A percentile compares a stretch with the other conserved stretches of the same genome.
These are phyloP conservation scores for Lachancea lanzarotensis DNA, from an alignment of 805 yeast genomes.

Conservation along the genomic window DNA sequence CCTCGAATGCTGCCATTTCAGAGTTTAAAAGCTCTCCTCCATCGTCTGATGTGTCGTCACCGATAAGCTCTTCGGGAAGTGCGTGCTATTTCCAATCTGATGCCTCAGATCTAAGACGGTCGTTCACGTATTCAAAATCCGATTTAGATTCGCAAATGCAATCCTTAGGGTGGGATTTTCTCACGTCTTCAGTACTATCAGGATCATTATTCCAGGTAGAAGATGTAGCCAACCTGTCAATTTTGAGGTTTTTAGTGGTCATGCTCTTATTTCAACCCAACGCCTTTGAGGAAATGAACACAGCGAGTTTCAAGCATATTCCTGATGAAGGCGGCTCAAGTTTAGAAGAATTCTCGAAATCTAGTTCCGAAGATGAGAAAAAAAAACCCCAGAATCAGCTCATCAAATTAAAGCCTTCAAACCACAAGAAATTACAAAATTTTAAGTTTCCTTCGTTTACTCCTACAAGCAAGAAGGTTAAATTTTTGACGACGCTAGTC, in stretches of 20 bases:
- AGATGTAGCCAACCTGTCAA: slow-evolving; percentile 24
- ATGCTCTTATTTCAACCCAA: slow-evolving; percentile 25
- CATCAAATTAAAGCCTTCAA: slow-evolving; percentile 1
- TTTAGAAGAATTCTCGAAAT: slow-evolving; percentile 1
- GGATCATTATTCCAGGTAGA: slow-evolving; percentile 14
- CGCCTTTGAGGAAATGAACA: slow-evolving; percentile 21
- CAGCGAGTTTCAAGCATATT: slow-evolving; percentile 19
- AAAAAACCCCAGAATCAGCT: slow-evolving; percentile 8
- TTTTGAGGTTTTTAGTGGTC: slow-evolving; percentile 22
- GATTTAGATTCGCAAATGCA: background rate
- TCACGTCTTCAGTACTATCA: slow-evolving; percentile 1
- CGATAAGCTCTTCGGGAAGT: slow-evolving; percentile 6
- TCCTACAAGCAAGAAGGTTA: slow-evolving; percentile 19
- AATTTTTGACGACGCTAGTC: slow-evolving; percentile 20
- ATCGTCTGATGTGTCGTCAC: slow-evolving; percentile 1
- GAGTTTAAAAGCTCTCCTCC: slow-evolving; percentile 7
- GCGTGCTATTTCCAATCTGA: slow-evolving; percentile 1
- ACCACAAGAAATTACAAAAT: slow-evolving; percentile 13
- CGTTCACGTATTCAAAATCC: background rate
- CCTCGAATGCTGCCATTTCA: slow-evolving; percentile 6
- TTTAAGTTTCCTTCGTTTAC: slow-evolving; percentile 19
- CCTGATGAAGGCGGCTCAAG: slow-evolving; percentile 12
- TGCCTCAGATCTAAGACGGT: background rate
- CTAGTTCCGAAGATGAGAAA: slow-evolving; percentile 8
- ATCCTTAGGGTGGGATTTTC: background rate